These are phyloP conservation scores for Bocquillonia castaneifolia DNA, from an alignment of 441 rosid species.

Conservation along the genomic window DNA sequence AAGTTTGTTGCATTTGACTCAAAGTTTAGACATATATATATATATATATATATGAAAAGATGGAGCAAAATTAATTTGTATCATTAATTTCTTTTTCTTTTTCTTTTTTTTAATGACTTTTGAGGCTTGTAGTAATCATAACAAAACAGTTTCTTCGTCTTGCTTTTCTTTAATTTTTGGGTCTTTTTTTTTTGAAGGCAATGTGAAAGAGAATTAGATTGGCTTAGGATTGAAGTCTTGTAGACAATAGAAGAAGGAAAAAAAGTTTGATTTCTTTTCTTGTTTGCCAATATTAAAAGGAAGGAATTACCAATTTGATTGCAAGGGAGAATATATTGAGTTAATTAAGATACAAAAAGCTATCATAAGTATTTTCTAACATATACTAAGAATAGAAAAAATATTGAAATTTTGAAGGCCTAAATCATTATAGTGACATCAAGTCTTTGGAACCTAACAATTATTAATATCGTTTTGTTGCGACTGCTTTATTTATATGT, in stretches of 20 bases:
- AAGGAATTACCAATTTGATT: too few species aligned
- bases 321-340: too few species aligned
- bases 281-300: conserved; percentile 2
- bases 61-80: not conserved
- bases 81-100: conserved; percentile 15
- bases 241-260: not conserved
- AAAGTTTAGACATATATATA: too few species aligned
- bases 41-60: not conserved
- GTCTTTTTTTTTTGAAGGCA: not conserved
- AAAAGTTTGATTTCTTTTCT: not conserved
- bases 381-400: too few species aligned
- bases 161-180: not conserved
- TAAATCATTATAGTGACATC: too few species aligned
- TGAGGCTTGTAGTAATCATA: conserved; percentile 3
- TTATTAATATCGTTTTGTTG: too few species aligned
- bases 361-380: too few species aligned
- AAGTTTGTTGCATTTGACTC: conserved; percentile 24
- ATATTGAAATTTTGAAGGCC: too few species aligned
- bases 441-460: too few species aligned
- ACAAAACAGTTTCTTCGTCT: not conserved
- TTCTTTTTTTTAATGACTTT: not conserved
- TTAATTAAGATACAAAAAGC: too few species aligned
- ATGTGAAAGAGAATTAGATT: not conserved
- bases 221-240: conserved; percentile 8
- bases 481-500: too few species aligned